Percentiles rank a stretch among this genome's conserved stretches.
Evolutionary conservation across 1,139 yeast species (phyloP).

Genomic region (Blastobotrys proliferans): DNA sequence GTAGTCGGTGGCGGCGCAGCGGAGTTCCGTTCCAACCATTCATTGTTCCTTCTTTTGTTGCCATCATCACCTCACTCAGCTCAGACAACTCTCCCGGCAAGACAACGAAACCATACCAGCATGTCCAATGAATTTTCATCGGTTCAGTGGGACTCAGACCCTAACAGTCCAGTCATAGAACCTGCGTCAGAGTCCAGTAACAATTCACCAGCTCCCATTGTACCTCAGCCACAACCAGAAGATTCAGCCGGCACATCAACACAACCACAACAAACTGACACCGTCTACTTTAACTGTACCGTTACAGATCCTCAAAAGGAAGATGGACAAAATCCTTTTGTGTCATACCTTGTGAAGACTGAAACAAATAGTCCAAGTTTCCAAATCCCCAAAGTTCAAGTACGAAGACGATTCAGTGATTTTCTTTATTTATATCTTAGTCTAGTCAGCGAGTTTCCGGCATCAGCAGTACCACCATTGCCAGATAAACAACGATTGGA

Average conservation of each 20-base stretch:
- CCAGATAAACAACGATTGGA: slow-evolving; percentile 92
- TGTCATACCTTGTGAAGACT: slow-evolving; percentile 74
- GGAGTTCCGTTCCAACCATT: too few relatives aligned
- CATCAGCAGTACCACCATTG: slow-evolving; percentile 83
- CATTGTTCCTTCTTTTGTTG: too few relatives aligned
- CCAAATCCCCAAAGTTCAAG: slow-evolving; percentile 45
- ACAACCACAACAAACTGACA: slow-evolving; percentile 4
- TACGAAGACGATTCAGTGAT: slow-evolving; percentile 78
- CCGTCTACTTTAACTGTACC: slow-evolving; percentile 27
- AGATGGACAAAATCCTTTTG: slow-evolving; percentile 74
- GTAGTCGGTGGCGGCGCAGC: too few relatives aligned
- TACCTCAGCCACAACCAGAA: slow-evolving; percentile 2
- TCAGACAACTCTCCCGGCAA: too few relatives aligned
- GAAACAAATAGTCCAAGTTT: slow-evolving; percentile 46
- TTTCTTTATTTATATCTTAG: slow-evolving; percentile 75
- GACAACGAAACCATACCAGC: neutral
- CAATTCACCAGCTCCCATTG: neutral
- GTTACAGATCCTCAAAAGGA: slow-evolving; percentile 79
- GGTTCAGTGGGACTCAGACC: slow-evolving; percentile 14
- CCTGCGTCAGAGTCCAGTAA: neutral
- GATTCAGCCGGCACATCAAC: neutral
- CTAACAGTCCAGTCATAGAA: neutral
- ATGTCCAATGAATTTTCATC: slow-evolving; percentile 13
- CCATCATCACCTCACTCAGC: neutral
- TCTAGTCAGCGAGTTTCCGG: slow-evolving; percentile 72